Conservation (phyloP, 2,329 filamentous ascomycete genomes). For the Penicillium sp. region DNA sequence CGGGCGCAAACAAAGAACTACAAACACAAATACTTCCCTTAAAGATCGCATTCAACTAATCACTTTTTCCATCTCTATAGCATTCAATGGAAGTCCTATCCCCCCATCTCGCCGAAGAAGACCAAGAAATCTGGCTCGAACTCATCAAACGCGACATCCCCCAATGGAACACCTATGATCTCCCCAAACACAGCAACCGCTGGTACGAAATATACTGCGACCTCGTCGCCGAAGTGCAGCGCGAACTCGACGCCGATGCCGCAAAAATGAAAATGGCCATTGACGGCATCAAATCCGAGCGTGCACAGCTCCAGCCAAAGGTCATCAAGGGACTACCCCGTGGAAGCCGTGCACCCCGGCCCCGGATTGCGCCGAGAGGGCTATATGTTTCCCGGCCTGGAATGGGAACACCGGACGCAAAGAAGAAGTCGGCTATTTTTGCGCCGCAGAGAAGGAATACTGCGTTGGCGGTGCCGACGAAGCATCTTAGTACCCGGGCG, state of each 20-base stretch:
- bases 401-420: neutral
- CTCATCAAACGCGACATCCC: slow-evolving; percentile 80
- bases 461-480: slow-evolving; percentile 42
- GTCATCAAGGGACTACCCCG: slow-evolving; percentile 48
- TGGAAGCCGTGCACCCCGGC: neutral
- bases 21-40: neutral
- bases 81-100: slow-evolving; percentile 70
- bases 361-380: neutral
- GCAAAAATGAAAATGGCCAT: slow-evolving; percentile 60
- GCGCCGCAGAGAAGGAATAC: slow-evolving; percentile 39
- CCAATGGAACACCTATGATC: slow-evolving; percentile 64
- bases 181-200: slow-evolving; percentile 65
- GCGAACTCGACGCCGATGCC: slow-evolving; percentile 60
- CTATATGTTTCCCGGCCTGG: neutral
- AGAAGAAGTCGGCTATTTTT: slow-evolving; percentile 40
- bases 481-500: slow-evolving; percentile 43
- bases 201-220: slow-evolving; percentile 80
- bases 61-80: slow-evolving; percentile 26
- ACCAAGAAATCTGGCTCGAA: slow-evolving; percentile 72
- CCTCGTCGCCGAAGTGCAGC: slow-evolving; percentile 62
- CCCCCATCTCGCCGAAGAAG: slow-evolving; percentile 72
- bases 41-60: neutral
- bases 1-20: neutral
- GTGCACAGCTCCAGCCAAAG: slow-evolving; percentile 59
- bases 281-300: slow-evolving; percentile 59